These are phyloP conservation scores for Pisolithus microcarpus DNA, from an alignment of 768 basidiomycete genomes.

Conservation along the genomic window DNA sequence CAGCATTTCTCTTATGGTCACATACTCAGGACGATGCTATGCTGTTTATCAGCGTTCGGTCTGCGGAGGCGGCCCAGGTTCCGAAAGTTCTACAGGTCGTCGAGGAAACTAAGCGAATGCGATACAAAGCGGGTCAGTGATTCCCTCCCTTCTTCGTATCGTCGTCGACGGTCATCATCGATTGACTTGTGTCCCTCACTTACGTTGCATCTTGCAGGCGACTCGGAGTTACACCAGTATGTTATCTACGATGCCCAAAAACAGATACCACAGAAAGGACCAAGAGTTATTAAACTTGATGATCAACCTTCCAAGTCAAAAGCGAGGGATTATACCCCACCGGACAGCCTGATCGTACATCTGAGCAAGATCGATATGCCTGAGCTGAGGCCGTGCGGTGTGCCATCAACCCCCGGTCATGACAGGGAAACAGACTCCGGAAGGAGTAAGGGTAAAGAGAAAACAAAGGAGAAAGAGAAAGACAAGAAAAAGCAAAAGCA, in stretches of 20 bases:
- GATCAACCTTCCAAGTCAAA: slow-evolving; percentile 27
- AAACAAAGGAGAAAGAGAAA: slow-evolving; percentile 40
- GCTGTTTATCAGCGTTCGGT: slow-evolving; percentile 70
- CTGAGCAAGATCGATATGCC: slow-evolving; percentile 86
- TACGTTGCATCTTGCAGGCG: slow-evolving; percentile 31
- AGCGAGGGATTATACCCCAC: slow-evolving; percentile 54
- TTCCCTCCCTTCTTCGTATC: not conserved
- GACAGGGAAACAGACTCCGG: slow-evolving; percentile 12
- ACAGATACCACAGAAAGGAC: slow-evolving; percentile 40
- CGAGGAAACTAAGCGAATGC: slow-evolving; percentile 70
- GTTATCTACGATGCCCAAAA: slow-evolving; percentile 57
- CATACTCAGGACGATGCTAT: slow-evolving; percentile 62
- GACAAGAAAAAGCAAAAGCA: slow-evolving; percentile 9
- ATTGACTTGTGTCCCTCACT: slow-evolving; percentile 21
- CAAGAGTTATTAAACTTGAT: slow-evolving; percentile 63
- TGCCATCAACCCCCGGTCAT: slow-evolving; percentile 4
- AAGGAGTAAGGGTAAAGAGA: slow-evolving; percentile 28
- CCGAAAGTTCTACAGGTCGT: slow-evolving; percentile 77
- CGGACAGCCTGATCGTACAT: slow-evolving; percentile 61
- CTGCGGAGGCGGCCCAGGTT: slow-evolving; percentile 54
- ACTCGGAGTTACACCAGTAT: slow-evolving; percentile 66
- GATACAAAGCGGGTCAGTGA: slow-evolving; percentile 61
- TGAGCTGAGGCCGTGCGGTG: slow-evolving; percentile 53
- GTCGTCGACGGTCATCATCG: not conserved
- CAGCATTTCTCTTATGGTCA: too few species aligned